These are phyloP conservation scores for Fomitopsis palustris DNA, from an alignment of 1,284 basidiomycete genomes.

Conservation along the genomic window DNA sequence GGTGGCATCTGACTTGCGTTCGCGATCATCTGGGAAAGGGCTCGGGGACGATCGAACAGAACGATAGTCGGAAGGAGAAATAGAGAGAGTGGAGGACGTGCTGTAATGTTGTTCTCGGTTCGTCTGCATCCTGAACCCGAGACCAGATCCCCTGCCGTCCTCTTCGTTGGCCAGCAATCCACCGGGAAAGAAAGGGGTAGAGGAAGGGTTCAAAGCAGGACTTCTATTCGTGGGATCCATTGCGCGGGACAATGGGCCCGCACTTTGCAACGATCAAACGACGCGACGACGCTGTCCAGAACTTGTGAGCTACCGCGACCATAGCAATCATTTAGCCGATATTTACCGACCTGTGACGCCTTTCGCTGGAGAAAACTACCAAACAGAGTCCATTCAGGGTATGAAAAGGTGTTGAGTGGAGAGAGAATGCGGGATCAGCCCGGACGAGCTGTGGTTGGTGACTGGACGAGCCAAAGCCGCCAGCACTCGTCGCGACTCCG, in stretches of 20 bases:
- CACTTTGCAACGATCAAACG: conserved; percentile 18
- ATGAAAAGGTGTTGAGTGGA: conserved; percentile 8
- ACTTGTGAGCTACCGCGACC: conserved; percentile 12
- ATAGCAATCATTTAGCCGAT: background rate
- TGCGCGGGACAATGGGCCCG: conserved; percentile 13
- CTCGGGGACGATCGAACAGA: conserved; percentile 70
- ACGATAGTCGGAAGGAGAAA: conserved; percentile 60
- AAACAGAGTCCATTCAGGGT: conserved; percentile 25
- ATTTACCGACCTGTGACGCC: conserved; percentile 23
- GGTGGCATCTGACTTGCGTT: conserved; percentile 23
- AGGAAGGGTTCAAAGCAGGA: conserved; percentile 72
- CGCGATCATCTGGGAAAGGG: conserved; percentile 41
- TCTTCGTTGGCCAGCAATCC: conserved; percentile 53
- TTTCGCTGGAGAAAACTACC: conserved; percentile 19
- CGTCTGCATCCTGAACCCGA: conserved; percentile 44
- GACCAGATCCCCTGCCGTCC: conserved; percentile 36
- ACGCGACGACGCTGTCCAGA: conserved; percentile 22
- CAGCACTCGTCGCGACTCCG: conserved; percentile 16
- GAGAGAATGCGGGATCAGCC: conserved; percentile 15
- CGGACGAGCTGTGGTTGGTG: conserved; percentile 18
- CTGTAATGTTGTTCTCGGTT: conserved; percentile 52
- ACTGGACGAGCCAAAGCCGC: conserved; percentile 15
- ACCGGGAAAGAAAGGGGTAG: conserved; percentile 79
- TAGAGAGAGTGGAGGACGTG: conserved; percentile 52
- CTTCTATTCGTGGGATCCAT: conserved; percentile 64